Evolutionary conservation across 2,329 filamentous ascomycete species (phyloP).

Genomic region (Diaporthe ampelina): DNA sequence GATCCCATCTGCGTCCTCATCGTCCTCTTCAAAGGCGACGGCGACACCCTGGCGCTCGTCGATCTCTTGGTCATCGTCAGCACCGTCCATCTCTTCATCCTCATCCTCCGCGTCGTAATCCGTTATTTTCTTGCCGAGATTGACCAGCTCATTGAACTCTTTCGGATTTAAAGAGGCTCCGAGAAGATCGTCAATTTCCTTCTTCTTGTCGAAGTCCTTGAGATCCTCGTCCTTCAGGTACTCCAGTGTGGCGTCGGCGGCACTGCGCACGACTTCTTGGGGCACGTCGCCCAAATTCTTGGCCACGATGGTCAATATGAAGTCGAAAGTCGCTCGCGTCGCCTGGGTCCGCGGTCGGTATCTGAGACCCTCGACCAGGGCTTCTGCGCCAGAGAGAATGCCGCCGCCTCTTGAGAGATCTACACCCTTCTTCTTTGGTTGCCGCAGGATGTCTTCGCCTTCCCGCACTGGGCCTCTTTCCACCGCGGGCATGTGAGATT

Average conservation of each 20-base stretch:
- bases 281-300: slow-evolving; percentile 92
- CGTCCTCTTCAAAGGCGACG: slow-evolving; percentile 94
- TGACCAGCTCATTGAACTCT: slow-evolving; percentile 96
- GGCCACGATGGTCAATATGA: slow-evolving; percentile 92
- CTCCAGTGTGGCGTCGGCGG: slow-evolving; percentile 91
- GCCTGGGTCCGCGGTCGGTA: slow-evolving; percentile 93
- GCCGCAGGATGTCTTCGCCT: slow-evolving; percentile 85
- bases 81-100: slow-evolving; percentile 86
- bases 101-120: slow-evolving; percentile 98
- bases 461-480: slow-evolving; percentile 83
- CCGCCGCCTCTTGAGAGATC: slow-evolving; percentile 78
- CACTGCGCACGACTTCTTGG: slow-evolving; percentile 91
- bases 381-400: slow-evolving; percentile 86
- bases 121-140: slow-evolving; percentile 98
- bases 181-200: slow-evolving; percentile 93
- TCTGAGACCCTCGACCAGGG: slow-evolving; percentile 89
- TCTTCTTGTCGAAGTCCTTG: slow-evolving; percentile 99
- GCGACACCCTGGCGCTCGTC: slow-evolving; percentile 97
- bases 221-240: slow-evolving; percentile 94
- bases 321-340: slow-evolving; percentile 92
- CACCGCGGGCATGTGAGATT: slow-evolving; percentile 76
- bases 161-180: slow-evolving; percentile 87
- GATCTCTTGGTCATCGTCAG: slow-evolving; percentile 79
- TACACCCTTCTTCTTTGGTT: slow-evolving; percentile 91
- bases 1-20: slow-evolving; percentile 84